Conservation (phyloP, 371 early-diverging fungal species). For the Zopfochytrium polystomum region DNA sequence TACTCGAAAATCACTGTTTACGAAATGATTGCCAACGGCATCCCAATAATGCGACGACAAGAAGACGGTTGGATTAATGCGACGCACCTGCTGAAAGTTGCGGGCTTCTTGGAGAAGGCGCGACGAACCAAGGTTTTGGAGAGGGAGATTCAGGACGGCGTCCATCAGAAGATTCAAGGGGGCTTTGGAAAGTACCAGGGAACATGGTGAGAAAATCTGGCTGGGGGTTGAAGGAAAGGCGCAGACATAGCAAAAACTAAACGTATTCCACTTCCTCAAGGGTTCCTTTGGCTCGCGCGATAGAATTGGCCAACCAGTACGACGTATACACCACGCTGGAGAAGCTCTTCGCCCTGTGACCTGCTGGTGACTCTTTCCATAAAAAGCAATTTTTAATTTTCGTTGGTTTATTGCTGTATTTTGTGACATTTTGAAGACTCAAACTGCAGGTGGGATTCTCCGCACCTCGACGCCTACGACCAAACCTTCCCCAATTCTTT, state of each 20-base stretch:
- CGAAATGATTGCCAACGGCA: slow-evolving; percentile 66
- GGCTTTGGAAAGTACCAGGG: slow-evolving; percentile 95
- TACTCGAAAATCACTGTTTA: slow-evolving; percentile 86
- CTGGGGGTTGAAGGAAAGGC: too few species aligned
- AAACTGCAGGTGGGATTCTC: too few species aligned
- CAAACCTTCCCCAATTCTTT: slow-evolving; percentile 56
- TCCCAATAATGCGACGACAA: slow-evolving; percentile 68
- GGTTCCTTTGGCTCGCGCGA: too few species aligned
- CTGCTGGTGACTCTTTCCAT: too few species aligned
- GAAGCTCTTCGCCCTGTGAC: too few species aligned
- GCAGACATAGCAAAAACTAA: too few species aligned
- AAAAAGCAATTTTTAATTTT: too few species aligned
- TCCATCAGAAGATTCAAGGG: slow-evolving; percentile 87
- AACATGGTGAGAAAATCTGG: slow-evolving; percentile 55
- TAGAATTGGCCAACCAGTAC: too few species aligned
- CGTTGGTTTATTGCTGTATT: too few species aligned
- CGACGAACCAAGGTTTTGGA: slow-evolving; percentile 79
- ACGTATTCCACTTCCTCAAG: too few species aligned
- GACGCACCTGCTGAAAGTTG: slow-evolving; percentile 81
- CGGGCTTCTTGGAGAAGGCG: slow-evolving; percentile 35
- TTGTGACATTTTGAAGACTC: too few species aligned
- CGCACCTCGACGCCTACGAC: slow-evolving; percentile 37
- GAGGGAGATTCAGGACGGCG: slow-evolving; percentile 60
- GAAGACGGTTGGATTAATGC: slow-evolving; percentile 80
- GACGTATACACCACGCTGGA: too few species aligned